These are phyloP conservation scores for Laguncularia racemosa DNA, from an alignment of 345 rosid species.

Conservation along the genomic window DNA sequence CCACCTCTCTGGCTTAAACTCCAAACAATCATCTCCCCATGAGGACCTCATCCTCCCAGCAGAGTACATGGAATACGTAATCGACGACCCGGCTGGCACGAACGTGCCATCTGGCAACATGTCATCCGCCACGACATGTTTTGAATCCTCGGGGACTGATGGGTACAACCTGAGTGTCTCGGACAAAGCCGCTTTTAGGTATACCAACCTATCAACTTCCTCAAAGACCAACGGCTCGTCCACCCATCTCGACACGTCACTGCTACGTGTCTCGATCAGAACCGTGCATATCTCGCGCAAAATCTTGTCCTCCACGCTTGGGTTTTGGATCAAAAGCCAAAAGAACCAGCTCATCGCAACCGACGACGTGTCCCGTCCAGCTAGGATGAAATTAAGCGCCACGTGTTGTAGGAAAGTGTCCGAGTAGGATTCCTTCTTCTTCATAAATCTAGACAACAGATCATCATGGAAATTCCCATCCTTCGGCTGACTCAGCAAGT, in stretches of 20 bases:
- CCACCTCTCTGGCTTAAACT: conserved; percentile 88
- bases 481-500: conserved; percentile 40
- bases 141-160: conserved; percentile 88
- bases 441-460: conserved; percentile 80
- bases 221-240: conserved; percentile 68
- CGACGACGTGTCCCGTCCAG: conserved; percentile 96
- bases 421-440: conserved; percentile 75
- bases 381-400: conserved; percentile 89
- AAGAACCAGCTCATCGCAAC: conserved; percentile 95
- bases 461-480: conserved; percentile 62
- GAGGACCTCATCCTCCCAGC: conserved; percentile 81
- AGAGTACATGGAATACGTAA: conserved; percentile 82
- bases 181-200: conserved; percentile 79
- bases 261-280: conserved; percentile 62
- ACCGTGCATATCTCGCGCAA: conserved; percentile 54
- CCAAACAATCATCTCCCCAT: conserved; percentile 92
- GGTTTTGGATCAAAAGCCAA: conserved; percentile 60
- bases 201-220: conserved; percentile 63
- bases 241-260: conserved; percentile 46
- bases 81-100: conserved; percentile 87
- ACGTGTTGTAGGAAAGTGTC: conserved; percentile 76
- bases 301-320: conserved; percentile 62
- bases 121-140: conserved; percentile 68
- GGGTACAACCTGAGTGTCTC: conserved; percentile 90
- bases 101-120: conserved; percentile 83